Evolutionary conservation across 1,284 basidiomycete species (phyloP).

Genomic region (Cystobasidium slooffiae): DNA sequence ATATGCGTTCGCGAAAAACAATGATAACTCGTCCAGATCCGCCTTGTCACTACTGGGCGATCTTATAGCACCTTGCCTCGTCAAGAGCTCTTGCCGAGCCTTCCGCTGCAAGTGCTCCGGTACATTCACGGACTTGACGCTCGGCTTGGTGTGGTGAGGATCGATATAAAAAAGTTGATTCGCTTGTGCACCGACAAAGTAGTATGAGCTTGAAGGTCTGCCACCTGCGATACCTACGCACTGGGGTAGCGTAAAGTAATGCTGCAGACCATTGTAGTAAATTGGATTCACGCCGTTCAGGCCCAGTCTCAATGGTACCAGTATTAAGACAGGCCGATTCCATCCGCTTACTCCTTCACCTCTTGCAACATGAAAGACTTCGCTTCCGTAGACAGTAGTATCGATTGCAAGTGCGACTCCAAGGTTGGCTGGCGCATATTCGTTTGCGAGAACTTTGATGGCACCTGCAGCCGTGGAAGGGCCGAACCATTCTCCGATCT

Average conservation of each 20-base stretch:
- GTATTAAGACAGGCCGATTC: constrained; percentile 83
- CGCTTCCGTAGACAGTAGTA: constrained; percentile 79
- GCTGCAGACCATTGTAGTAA: constrained; percentile 91
- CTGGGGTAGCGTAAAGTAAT: constrained; percentile 89
- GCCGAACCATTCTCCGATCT: constrained; percentile 97
- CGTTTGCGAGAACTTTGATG: constrained; percentile 81
- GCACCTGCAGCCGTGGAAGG: constrained; percentile 95
- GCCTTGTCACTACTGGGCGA: constrained; percentile 41
- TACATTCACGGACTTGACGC: constrained; percentile 60
- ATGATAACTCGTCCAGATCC: constrained; percentile 56
- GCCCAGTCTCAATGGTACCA: constrained; percentile 85
- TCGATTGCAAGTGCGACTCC: constrained; percentile 83
- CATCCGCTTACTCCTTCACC: constrained; percentile 60
- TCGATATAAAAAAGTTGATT: constrained; percentile 93
- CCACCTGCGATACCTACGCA: constrained; percentile 95
- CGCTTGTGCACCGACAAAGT: constrained; percentile 91
- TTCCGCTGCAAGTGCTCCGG: constrained; percentile 30
- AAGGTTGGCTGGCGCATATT: constrained; percentile 78
- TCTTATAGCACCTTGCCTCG: background rate
- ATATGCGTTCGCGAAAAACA: constrained; percentile 70
- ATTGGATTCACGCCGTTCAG: constrained; percentile 92
- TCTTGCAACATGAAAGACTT: constrained; percentile 77
- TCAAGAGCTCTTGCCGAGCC: constrained; percentile 20
- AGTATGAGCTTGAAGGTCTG: constrained; percentile 91
- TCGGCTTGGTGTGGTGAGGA: constrained; percentile 84